These are phyloP conservation scores for Tuber brumale DNA, from an alignment of 495 filamentous ascomycete species.

Conservation along the genomic window DNA sequence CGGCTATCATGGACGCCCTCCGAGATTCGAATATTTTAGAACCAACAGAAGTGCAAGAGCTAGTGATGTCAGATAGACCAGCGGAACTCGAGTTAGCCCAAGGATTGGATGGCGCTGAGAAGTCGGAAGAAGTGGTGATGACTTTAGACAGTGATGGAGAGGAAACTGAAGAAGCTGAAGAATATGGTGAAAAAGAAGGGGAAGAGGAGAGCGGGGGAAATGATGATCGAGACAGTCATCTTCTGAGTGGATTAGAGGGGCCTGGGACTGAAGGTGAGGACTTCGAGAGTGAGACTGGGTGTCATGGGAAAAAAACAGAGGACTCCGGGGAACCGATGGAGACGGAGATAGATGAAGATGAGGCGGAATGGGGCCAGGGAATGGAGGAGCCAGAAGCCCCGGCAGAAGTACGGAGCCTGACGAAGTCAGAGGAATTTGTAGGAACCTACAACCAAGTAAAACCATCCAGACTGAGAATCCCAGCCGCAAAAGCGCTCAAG, in stretches of 20 bases:
- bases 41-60: not conserved
- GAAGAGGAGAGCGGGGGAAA: not conserved
- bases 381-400: not conserved
- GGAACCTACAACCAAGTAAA: not conserved
- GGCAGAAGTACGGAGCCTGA: not conserved
- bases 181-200: not conserved
- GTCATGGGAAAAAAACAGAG: not conserved
- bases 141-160: not conserved
- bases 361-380: not conserved
- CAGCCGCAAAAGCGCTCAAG: not conserved
- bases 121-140: not conserved
- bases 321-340: not conserved
- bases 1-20: not conserved
- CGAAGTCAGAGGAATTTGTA: not conserved
- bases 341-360: not conserved
- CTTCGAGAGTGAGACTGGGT: not conserved
- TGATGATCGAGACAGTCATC: not conserved
- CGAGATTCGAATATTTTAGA: not conserved
- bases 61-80: constrained; percentile 3
- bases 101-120: not conserved
- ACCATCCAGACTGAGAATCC: not conserved
- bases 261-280: not conserved
- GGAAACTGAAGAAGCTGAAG: not conserved
- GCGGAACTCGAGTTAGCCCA: not conserved
- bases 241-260: not conserved